phyloP scores from a whole-genome alignment of 1,284 basidiomycete genomes.

The Boletus semigastroideus region DNA sequence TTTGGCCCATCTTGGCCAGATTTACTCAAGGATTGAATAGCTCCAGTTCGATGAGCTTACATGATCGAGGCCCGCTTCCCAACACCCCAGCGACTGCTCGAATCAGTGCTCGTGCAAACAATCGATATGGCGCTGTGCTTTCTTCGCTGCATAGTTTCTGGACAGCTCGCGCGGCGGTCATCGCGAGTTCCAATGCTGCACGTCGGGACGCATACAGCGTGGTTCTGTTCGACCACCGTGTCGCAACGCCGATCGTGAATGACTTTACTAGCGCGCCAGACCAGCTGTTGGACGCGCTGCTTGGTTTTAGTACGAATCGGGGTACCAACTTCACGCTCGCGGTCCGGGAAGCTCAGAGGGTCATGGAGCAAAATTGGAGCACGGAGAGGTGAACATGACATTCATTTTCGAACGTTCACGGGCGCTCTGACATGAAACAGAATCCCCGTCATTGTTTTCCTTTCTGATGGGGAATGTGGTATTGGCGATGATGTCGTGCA shows the following conservation, averaged over 20 bases:
- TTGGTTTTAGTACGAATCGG: slow-evolving; percentile 34
- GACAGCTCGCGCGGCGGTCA: slow-evolving; percentile 47
- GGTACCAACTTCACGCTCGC: slow-evolving; percentile 53
- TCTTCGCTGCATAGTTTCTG: slow-evolving; percentile 56
- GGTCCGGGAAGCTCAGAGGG: slow-evolving; percentile 34
- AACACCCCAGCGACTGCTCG: slow-evolving; percentile 43
- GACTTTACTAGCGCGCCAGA: slow-evolving; percentile 52
- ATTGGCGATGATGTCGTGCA: slow-evolving; percentile 44
- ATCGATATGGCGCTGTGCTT: slow-evolving; percentile 58
- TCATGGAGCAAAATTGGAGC: slow-evolving; percentile 54
- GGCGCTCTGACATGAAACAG: slow-evolving; percentile 28
- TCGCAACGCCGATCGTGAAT: slow-evolving; percentile 38
- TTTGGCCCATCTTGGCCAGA: neutral
- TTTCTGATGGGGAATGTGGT: slow-evolving; percentile 57
- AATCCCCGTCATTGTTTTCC: slow-evolving; percentile 60
- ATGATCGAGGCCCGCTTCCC: slow-evolving; percentile 31
- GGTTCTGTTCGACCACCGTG: slow-evolving; percentile 45
- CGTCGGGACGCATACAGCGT: slow-evolving; percentile 60
- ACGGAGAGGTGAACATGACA: slow-evolving; percentile 45
- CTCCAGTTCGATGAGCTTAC: slow-evolving; percentile 49
- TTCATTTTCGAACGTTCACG: neutral
- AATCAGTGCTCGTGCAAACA: slow-evolving; percentile 41
- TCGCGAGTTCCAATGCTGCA: slow-evolving; percentile 29
- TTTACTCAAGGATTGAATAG: slow-evolving; percentile 29
- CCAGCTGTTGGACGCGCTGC: slow-evolving; percentile 41